Evolutionary conservation across 805 yeast genomes (phyloP), one percentile per base, ranked within the genome.

Genomic region (Sugiyamaella chiloensis): DNA sequence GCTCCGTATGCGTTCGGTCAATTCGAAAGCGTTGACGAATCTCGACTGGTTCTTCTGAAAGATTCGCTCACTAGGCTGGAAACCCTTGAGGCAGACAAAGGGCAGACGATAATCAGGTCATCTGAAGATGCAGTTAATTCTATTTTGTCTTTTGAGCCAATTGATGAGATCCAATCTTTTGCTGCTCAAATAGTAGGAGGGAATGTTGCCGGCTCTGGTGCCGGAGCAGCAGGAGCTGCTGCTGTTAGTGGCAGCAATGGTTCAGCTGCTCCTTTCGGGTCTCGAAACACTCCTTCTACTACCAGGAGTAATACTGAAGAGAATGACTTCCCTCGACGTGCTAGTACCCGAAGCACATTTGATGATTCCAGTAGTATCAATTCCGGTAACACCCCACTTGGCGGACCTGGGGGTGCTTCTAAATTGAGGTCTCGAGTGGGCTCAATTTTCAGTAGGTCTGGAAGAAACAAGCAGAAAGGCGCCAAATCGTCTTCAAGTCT

Each of bases 1-100:
- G 91, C 93, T 2, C 91, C 95, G 2, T 79, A 75, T 47, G 79
- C 85, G 36, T 84, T 86, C 60, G 83, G 82, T 56, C 79, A 79
- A 54, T 83, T 88, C 62, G 93, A 87, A 60, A 73, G 72, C 52
- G 80, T 83, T 56, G 95, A 88, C 62, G 74, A 69, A 59, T 69
- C 69, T 64, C 80, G 87, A 67, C 73, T 79, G 64, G 72, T 67
- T 51, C 74, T 80, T 49, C 69, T 87, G 51, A 83, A 87, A 60
- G 81, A 81, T 46, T 74, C 82, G 47, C 72, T 90, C 47, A 70
- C 82, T 42, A 80, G 80, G 59, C 83, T 80, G 60, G 78, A 81
- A 62, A 78, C 87, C 12, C 76, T 80, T 35, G 69, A 74, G 48
- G 73, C 75, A 39, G 88, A 83, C 59, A 69, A 71, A 40, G 60